Percentiles rank a stretch among this genome's conserved stretches.
Conservation (phyloP, 2,329 filamentous ascomycete genomes). For the Colletotrichum tamarilloi region DNA sequence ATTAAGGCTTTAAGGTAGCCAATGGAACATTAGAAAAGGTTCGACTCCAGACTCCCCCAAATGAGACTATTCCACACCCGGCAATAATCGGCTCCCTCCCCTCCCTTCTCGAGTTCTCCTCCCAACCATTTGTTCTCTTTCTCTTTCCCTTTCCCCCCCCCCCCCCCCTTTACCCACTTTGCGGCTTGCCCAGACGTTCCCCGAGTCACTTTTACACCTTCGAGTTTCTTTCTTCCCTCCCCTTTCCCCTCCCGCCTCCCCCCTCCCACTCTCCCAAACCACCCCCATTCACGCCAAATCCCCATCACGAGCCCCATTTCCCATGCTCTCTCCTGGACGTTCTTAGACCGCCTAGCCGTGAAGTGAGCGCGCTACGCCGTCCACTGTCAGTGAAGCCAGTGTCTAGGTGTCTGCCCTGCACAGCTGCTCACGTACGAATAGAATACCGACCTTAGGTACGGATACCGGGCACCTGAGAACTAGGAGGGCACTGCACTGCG, state of each 20-base stretch:
- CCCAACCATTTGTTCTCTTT: neutral
- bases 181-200: too few relatives aligned
- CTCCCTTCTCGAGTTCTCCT: neutral
- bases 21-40: neutral
- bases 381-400: too few relatives aligned
- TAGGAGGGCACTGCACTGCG: neutral
- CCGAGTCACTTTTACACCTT: too few relatives aligned
- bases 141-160: neutral
- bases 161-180: neutral
- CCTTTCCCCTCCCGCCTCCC: neutral
- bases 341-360: neutral
- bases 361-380: neutral
- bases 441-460: too few relatives aligned
- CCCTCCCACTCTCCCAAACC: neutral
- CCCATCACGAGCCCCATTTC: conserved; percentile 15
- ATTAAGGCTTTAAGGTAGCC: neutral
- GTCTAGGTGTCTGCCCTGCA: too few relatives aligned
- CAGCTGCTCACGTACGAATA: neutral
- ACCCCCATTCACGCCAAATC: neutral
- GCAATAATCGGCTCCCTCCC: neutral
- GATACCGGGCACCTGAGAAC: too few relatives aligned
- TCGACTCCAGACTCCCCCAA: neutral
- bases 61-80: neutral
- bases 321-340: neutral
- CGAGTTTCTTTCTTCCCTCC: neutral